Conservation (phyloP, 345 rosid species). For the Sisymbrium irio region DNA sequence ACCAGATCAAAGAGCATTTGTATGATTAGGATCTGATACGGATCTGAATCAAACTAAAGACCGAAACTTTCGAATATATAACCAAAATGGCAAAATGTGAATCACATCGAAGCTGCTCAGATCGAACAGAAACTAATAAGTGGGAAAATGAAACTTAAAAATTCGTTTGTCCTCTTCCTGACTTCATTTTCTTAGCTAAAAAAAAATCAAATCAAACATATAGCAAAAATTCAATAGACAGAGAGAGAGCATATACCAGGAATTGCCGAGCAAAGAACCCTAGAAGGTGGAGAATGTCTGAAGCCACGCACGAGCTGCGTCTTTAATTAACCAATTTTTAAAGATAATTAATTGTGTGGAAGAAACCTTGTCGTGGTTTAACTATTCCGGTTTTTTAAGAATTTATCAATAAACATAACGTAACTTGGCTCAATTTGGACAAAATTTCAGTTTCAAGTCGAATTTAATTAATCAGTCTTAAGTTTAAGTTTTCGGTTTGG, state of each 20-base stretch:
- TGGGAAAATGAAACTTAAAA: neutral
- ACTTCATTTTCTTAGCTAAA: neutral
- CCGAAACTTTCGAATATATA: neutral
- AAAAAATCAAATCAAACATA: neutral
- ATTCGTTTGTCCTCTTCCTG: neutral
- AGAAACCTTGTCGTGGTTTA: constrained; percentile 8
- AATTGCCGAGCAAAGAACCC: constrained; percentile 8
- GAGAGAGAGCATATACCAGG: constrained; percentile 16
- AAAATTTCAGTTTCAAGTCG: neutral
- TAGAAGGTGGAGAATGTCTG: constrained; percentile 26
- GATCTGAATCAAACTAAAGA: constrained; percentile 14
- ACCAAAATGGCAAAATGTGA: constrained; percentile 12
- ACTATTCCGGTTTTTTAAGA: constrained; percentile 7
- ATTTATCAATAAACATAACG: neutral
- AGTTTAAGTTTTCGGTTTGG: no score
- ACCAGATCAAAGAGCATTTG: constrained; percentile 12
- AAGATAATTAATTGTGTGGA: neutral
- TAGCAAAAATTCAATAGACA: neutral
- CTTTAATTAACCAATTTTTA: neutral
- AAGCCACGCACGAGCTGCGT: constrained; percentile 18
- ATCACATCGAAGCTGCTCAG: constrained; percentile 12
- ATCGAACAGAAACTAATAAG: constrained; percentile 2
- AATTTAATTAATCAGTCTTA: neutral
- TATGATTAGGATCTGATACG: constrained; percentile 4
- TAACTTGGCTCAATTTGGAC: neutral